These are phyloP conservation scores for Pyrenophora graminea DNA, from an alignment of 2,329 filamentous ascomycete species.

Conservation along the genomic window DNA sequence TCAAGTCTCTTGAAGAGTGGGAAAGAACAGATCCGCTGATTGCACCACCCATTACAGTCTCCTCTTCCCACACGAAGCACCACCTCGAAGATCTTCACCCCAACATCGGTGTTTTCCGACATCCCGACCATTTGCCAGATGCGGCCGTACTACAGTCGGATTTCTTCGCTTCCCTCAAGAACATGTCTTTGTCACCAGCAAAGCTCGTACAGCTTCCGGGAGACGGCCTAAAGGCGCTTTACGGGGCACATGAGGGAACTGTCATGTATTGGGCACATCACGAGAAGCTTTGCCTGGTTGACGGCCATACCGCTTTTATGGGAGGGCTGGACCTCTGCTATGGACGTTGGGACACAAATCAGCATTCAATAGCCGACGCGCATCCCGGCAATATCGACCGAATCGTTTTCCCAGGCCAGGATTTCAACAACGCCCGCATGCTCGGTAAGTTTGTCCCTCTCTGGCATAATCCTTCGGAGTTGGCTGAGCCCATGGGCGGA, in stretches of 20 bases:
- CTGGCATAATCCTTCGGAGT: no score
- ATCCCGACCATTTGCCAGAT: constrained; percentile 84
- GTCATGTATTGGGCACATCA: constrained; percentile 93
- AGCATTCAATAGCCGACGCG: constrained; percentile 81
- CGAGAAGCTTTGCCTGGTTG: constrained; percentile 84
- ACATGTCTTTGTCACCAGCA: constrained; percentile 59
- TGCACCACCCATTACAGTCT: constrained; percentile 56
- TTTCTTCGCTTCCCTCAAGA: constrained; percentile 60
- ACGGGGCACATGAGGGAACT: constrained; percentile 78
- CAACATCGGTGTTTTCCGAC: constrained; percentile 86
- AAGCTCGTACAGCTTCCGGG: constrained; percentile 67
- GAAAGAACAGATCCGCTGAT: constrained; percentile 53
- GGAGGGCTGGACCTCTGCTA: constrained; percentile 86
- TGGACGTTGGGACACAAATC: constrained; percentile 84
- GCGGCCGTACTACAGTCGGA: constrained; percentile 67
- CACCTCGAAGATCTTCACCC: constrained; percentile 74
- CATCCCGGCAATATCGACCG: constrained; percentile 77
- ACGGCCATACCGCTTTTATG: constrained; percentile 84
- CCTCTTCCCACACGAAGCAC: constrained; percentile 77
- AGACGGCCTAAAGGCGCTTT: constrained; percentile 76
- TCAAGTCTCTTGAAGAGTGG: constrained; percentile 51
- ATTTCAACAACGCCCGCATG: constrained; percentile 86
- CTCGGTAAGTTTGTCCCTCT: constrained; percentile 60
- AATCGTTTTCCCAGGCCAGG: constrained; percentile 85
- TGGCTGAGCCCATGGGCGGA: no score